phyloP scores from a whole-genome alignment of 768 basidiomycete genomes.

The Macrolepiota dolichaula region DNA sequence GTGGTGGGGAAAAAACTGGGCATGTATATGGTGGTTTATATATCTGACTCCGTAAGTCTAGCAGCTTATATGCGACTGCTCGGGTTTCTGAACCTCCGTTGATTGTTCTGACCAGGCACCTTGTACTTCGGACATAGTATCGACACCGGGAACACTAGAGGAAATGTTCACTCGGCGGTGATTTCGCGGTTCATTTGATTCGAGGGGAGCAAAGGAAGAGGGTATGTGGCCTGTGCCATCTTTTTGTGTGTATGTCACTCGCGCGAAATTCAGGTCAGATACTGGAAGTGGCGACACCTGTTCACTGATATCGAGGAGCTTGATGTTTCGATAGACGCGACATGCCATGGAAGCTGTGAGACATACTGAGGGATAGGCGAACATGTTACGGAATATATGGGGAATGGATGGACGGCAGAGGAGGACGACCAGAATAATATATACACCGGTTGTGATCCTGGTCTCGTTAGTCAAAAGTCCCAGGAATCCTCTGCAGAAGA shows the following conservation, averaged over 20 bases:
- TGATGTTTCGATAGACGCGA: slow-evolving; percentile 2
- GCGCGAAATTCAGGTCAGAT: slow-evolving; percentile 1
- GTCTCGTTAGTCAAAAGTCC: background rate
- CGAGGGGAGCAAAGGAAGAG: no score
- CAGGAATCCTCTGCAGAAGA: background rate
- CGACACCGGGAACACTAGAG: background rate
- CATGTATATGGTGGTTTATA: no score
- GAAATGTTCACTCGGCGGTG: no score
- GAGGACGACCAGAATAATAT: background rate
- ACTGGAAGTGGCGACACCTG: background rate
- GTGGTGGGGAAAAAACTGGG: no score
- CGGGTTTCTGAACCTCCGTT: background rate
- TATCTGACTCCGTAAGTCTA: no score
- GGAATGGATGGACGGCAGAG: background rate
- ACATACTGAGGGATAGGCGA: background rate
- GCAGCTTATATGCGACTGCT: no score
- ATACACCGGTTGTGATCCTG: background rate
- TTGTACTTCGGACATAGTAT: background rate
- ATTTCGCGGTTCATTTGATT: no score
- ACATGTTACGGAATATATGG: background rate
- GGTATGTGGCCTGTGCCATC: background rate
- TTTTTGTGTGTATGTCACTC: background rate
- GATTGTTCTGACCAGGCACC: background rate
- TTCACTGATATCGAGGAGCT: background rate
- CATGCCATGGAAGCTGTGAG: slow-evolving; percentile 2